These are phyloP conservation scores for Botrytis hyacinthi DNA, from an alignment of 2,329 filamentous ascomycete genomes.

Conservation along the genomic window DNA sequence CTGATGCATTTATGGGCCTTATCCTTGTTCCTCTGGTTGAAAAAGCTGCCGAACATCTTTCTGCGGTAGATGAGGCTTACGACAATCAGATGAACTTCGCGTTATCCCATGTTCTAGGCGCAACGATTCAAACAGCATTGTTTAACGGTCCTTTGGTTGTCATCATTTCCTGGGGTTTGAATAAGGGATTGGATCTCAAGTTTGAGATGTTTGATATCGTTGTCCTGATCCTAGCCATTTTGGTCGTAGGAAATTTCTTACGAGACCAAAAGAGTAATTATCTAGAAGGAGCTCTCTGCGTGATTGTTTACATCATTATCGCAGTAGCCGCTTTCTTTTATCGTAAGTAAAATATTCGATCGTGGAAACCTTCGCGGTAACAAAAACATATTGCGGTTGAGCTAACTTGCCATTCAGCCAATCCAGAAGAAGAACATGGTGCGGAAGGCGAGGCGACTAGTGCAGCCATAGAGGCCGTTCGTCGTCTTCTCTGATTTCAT, in stretches of 20 bases:
- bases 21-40: constrained; percentile 81
- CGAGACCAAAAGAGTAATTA: constrained; percentile 89
- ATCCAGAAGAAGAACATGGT: not conserved
- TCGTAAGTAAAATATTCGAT: constrained; percentile 41
- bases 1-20: constrained; percentile 63
- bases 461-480: constrained; percentile 3
- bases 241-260: constrained; percentile 85
- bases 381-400: not conserved
- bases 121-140: constrained; percentile 84
- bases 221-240: constrained; percentile 76
- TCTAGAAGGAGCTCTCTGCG: constrained; percentile 79
- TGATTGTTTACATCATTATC: constrained; percentile 63
- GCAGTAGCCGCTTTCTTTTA: constrained; percentile 57
- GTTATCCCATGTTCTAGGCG: constrained; percentile 49
- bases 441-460: not conserved
- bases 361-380: not conserved
- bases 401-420: constrained; percentile 10
- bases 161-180: constrained; percentile 77
- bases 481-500: constrained; percentile 1
- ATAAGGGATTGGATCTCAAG: constrained; percentile 70
- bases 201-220: constrained; percentile 89
- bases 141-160: constrained; percentile 83
- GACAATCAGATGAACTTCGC: constrained; percentile 63
- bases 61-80: constrained; percentile 80
- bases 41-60: constrained; percentile 82